Percentiles rank a stretch among this genome's conserved stretches.
Evolutionary conservation across 202 grass and related monocot species (phyloP).

Genomic region (Dendrocalamus latiflorus): DNA sequence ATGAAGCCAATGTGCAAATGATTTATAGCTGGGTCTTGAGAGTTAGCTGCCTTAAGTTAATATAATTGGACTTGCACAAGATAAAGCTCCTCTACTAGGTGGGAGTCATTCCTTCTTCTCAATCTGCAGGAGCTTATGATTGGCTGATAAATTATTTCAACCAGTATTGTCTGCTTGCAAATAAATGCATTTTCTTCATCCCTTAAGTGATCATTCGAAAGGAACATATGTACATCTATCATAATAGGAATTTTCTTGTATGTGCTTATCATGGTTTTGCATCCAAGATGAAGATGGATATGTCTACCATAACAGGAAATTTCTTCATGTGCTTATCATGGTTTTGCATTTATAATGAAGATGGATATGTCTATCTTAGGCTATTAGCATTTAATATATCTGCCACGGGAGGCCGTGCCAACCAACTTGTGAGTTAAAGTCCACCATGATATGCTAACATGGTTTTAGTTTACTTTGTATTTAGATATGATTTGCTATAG

Average conservation of each 20-base stretch:
- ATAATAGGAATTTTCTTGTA: neutral
- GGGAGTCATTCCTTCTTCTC: neutral
- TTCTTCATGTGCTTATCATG: too few relatives aligned
- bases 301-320: too few relatives aligned
- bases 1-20: neutral
- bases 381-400: neutral
- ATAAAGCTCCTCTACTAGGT: neutral
- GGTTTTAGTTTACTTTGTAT: too few relatives aligned
- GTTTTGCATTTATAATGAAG: too few relatives aligned
- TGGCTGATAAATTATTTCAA: neutral
- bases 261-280: too few relatives aligned
- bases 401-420: neutral
- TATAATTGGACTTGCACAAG: neutral
- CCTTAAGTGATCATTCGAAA: neutral
- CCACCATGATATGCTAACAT: too few relatives aligned
- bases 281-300: slow-evolving; percentile 3
- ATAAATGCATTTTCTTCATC: neutral
- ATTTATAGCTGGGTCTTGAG: neutral
- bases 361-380: neutral
- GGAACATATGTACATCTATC: neutral
- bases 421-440: neutral
- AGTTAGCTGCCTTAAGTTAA: neutral
- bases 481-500: too few relatives aligned
- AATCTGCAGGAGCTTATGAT: neutral
- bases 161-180: neutral